Conservation (phyloP, 2,329 filamentous ascomycete species). For the Teratosphaeria gauchensis region DNA sequence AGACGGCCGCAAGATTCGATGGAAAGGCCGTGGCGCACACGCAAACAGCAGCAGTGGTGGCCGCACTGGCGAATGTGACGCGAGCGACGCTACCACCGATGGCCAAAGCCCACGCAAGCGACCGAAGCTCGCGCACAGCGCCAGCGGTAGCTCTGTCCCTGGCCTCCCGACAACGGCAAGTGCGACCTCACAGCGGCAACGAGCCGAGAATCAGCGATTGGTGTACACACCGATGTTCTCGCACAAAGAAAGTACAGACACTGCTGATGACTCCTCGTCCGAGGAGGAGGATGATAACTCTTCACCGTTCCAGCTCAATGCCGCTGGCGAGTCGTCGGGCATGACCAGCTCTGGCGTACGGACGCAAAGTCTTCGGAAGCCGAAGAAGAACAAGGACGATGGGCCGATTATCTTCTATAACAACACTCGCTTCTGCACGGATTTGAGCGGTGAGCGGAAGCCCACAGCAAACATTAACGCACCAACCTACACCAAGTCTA, state of each 20-base stretch:
- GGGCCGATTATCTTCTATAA: slow-evolving; percentile 79
- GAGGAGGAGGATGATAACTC: slow-evolving; percentile 22
- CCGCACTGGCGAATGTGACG: slow-evolving; percentile 8
- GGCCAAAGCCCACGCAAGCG: slow-evolving; percentile 21
- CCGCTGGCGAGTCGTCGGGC: slow-evolving; percentile 28
- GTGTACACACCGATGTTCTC: slow-evolving; percentile 41
- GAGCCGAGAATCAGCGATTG: slow-evolving; percentile 25
- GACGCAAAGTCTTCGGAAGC: slow-evolving; percentile 27
- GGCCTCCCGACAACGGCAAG: neutral
- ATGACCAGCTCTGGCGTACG: slow-evolving; percentile 38
- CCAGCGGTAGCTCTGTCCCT: slow-evolving; percentile 2
- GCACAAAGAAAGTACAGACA: slow-evolving; percentile 34
- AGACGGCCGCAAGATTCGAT: slow-evolving; percentile 70
- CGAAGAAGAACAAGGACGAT: slow-evolving; percentile 48
- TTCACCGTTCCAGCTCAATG: slow-evolving; percentile 22
- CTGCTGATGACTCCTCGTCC: slow-evolving; percentile 28
- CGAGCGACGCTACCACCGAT: neutral
- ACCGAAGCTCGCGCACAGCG: slow-evolving; percentile 15
- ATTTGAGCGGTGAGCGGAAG: slow-evolving; percentile 58
- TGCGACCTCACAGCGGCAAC: slow-evolving; percentile 4
- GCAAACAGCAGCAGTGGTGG: slow-evolving; percentile 7
- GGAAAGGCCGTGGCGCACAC: slow-evolving; percentile 50
- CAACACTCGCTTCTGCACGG: slow-evolving; percentile 69
- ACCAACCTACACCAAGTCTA: slow-evolving; percentile 13
- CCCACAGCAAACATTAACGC: slow-evolving; percentile 6